Base-by-base conservation (phyloP, 768 basidiomycete genomes). In the Lyophyllum shimeji region DNA sequence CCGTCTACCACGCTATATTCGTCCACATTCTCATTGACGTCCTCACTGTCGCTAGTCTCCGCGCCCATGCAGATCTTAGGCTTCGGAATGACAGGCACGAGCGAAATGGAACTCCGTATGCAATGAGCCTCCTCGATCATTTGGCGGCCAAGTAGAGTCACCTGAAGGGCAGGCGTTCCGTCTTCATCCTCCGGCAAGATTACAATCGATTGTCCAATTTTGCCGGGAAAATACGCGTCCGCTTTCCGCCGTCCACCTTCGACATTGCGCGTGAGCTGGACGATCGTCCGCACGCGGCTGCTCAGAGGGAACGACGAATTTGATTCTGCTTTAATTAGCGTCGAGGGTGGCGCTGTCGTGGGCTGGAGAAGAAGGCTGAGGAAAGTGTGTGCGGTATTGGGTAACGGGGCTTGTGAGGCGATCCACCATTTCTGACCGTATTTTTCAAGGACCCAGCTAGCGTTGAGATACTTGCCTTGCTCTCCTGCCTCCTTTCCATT, bases 381-480 rank as follows among this genome's bases (percentile, higher is more conserved):
- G 69, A 93, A 93, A 4, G 89, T 74, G 64, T 94, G 88, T 0
- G 81, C 76, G 0, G 92, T 90, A 46, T 74, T 66, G 4, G 79
- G 82, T 31, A 93, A 71, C 0, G 93, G 91, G 0, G 93, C 93
- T 66, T 95, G 93, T 0, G 90, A 81, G 2, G 91, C 90, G 55
- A 95, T 89, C 89, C 91, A 93, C 83, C 83, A 86, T 63, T 85
- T 89, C 29, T 78, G 79, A 7, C 93, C 89, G 48, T 74, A 80
- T 24, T 77, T 71, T 65, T 95, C 93, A 44, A 80, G 75, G n/a
- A 94, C 85, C 88, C 92, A 94, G 64, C 82, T 91, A 13, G 88
- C 93, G 63, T 95, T 94, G 33, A 95, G 67, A 68, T 95, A 95
- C 46, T 81, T 71, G 12, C 80, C 79, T 18, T 64, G 55, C 24